Conservation (phyloP, 169 alveolate genomes). For the Plasmodium billcollinsi region DNA sequence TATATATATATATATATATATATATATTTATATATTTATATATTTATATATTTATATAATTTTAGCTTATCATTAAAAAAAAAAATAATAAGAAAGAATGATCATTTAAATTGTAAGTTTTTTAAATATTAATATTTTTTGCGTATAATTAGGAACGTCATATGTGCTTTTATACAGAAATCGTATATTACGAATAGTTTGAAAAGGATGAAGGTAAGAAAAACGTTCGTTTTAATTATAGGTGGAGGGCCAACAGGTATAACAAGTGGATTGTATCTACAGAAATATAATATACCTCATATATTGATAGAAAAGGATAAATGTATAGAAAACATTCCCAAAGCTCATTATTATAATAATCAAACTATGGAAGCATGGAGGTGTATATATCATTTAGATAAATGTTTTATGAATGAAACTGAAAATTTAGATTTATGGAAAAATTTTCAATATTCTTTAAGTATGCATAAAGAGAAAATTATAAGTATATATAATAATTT, state of each 20-base stretch:
- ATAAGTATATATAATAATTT: slow-evolving; percentile 7
- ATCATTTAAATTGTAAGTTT: too few species aligned
- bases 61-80: too few species aligned
- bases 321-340: slow-evolving; percentile 88
- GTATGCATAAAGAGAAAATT: slow-evolving; percentile 60
- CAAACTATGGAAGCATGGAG: slow-evolving; percentile 92
- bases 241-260: slow-evolving; percentile 97
- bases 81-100: too few species aligned
- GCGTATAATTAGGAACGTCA: too few species aligned
- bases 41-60: too few species aligned
- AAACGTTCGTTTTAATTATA: slow-evolving; percentile 88
- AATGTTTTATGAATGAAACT: slow-evolving; percentile 78
- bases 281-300: slow-evolving; percentile 87
- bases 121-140: too few species aligned
- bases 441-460: slow-evolving; percentile 77
- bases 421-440: slow-evolving; percentile 65
- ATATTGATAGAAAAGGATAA: slow-evolving; percentile 87
- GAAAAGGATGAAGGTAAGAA: slow-evolving; percentile 38
- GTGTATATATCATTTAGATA: slow-evolving; percentile 67
- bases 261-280: slow-evolving; percentile 89
- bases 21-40: too few species aligned
- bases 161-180: too few species aligned
- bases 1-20: too few species aligned
- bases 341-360: slow-evolving; percentile 93
- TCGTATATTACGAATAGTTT: too few species aligned